These are phyloP conservation scores for Fistulifera solaris DNA, from an alignment of 108 stramenopile genomes.

Conservation along the genomic window DNA sequence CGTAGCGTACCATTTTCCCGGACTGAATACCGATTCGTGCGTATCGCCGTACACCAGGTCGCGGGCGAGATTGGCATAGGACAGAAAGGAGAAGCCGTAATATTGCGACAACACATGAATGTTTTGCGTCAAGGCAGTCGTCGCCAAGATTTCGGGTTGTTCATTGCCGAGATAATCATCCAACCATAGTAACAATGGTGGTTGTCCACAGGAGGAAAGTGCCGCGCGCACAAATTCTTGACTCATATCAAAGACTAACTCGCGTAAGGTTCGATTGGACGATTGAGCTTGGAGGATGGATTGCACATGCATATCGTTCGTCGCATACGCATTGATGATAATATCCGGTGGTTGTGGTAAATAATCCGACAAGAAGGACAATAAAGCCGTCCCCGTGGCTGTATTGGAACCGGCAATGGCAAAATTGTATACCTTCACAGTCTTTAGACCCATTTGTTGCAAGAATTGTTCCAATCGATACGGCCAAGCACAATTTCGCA, in stretches of 20 bases:
- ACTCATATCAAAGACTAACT: conserved; percentile 45
- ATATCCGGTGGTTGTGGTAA: conserved; percentile 64
- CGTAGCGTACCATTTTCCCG: conserved; percentile 36
- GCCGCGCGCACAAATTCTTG: conserved; percentile 50
- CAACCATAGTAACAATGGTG: conserved; percentile 54
- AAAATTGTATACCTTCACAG: conserved; percentile 41
- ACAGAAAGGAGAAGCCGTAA: conserved; percentile 55
- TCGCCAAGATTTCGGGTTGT: conserved; percentile 44
- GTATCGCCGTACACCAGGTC: conserved; percentile 64
- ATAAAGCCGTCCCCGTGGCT: conserved; percentile 49
- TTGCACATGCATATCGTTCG: conserved; percentile 77
- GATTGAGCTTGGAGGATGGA: conserved; percentile 21
- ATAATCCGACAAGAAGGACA: conserved; percentile 43
- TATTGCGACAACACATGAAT: conserved; percentile 52
- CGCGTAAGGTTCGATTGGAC: conserved; percentile 40
- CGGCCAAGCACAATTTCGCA: conserved; percentile 54
- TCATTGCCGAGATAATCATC: conserved; percentile 81
- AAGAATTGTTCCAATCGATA: conserved; percentile 36
- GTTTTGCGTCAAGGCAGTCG: conserved; percentile 39
- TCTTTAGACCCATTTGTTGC: conserved; percentile 9
- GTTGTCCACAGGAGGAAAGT: conserved; percentile 12
- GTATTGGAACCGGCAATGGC: conserved; percentile 71
- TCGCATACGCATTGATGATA: conserved; percentile 66
- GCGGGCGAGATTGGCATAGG: conserved; percentile 63
- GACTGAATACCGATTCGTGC: conserved; percentile 41